Conservation (phyloP, 768 basidiomycete genomes). For the Mrakia frigida region DNA sequence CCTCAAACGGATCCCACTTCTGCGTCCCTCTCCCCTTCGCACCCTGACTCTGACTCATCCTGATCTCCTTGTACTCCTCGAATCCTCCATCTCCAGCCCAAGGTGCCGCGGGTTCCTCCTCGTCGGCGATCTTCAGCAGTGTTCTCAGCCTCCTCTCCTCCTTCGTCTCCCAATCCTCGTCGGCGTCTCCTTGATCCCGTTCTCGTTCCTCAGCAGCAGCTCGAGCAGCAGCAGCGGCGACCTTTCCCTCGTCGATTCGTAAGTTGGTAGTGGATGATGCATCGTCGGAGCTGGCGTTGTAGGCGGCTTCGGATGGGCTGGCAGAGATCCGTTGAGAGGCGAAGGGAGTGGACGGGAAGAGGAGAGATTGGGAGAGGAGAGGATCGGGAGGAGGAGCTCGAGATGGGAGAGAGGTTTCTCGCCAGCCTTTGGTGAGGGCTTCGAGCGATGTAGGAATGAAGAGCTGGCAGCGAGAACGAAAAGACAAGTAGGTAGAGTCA, state of each 20-base stretch:
- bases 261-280: neutral
- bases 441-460: conserved; percentile 24
- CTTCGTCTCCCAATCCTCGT: conserved; percentile 44
- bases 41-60: conserved; percentile 5
- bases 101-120: neutral
- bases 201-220: neutral
- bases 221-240: neutral
- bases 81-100: conserved; percentile 12
- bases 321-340: neutral
- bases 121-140: conserved; percentile 17
- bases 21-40: neutral
- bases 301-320: neutral
- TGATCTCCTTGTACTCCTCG: conserved; percentile 4
- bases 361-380: neutral
- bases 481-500: too few species aligned
- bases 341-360: neutral
- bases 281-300: neutral
- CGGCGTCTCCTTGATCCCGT: conserved; percentile 34
- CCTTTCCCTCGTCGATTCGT: neutral
- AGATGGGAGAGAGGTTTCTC: neutral
- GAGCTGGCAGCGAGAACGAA: neutral
- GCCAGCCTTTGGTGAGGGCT: conserved; percentile 25
- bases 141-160: conserved; percentile 34
- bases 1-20: neutral
- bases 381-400: neutral